Evolutionary conservation across 2,329 filamentous ascomycete species (phyloP).

Genomic region (Cercospora citrullina): DNA sequence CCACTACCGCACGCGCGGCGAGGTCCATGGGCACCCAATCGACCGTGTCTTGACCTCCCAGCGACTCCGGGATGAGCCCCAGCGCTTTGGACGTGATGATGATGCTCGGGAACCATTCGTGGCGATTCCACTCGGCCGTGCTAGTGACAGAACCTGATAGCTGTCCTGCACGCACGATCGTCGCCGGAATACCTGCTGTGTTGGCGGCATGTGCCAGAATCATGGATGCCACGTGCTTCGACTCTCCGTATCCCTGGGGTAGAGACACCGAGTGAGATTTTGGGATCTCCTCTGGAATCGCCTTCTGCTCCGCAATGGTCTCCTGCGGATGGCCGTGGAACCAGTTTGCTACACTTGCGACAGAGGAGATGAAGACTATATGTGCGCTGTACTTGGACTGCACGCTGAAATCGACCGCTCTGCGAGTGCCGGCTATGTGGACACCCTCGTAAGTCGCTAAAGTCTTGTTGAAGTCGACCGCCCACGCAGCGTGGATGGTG

Average conservation of each 20-base stretch:
- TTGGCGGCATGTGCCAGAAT: constrained; percentile 37
- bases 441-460: constrained; percentile 36
- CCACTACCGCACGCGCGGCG: constrained; percentile 29
- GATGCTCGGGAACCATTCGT: constrained; percentile 48
- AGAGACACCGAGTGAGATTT: constrained; percentile 32
- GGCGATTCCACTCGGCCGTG: constrained; percentile 43
- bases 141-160: constrained; percentile 28
- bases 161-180: constrained; percentile 34
- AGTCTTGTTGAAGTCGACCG: constrained; percentile 42
- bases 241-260: constrained; percentile 43
- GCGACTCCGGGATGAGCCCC: constrained; percentile 40
- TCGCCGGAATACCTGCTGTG: constrained; percentile 27
- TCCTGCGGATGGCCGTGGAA: constrained; percentile 10
- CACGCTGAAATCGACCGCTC: constrained; percentile 34
- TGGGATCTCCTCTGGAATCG: background rate
- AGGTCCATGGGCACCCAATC: constrained; percentile 51
- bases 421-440: constrained; percentile 35
- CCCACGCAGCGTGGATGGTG: constrained; percentile 43
- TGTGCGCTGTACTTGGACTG: constrained; percentile 31
- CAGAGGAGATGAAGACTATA: constrained; percentile 44
- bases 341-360: constrained; percentile 40
- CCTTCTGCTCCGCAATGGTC: too few relatives aligned
- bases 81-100: constrained; percentile 44
- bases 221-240: constrained; percentile 40
- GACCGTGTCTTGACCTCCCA: constrained; percentile 41